These are phyloP conservation scores for Diaporthe sp. DNA, from an alignment of 2,329 filamentous ascomycete species.

Conservation along the genomic window DNA sequence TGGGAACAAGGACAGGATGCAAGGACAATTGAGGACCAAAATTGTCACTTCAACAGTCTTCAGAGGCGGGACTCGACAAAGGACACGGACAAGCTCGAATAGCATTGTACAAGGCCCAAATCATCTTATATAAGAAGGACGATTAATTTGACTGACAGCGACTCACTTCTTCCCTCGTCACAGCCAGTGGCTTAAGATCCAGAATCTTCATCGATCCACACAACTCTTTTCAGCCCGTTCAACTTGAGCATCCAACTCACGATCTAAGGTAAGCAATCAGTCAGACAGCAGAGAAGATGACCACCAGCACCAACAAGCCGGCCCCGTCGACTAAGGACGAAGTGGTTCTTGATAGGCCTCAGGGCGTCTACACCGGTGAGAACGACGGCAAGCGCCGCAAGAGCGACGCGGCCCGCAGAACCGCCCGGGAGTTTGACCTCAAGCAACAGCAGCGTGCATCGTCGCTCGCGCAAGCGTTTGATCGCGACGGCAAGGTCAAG, in stretches of 20 bases:
- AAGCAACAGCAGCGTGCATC: not conserved
- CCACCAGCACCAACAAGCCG: not conserved
- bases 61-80: not conserved
- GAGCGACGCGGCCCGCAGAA: not conserved
- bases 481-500: not conserved
- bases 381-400: not conserved
- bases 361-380: slow-evolving; percentile 16
- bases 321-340: not conserved
- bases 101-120: not conserved
- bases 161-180: not conserved
- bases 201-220: not conserved
- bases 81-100: not conserved
- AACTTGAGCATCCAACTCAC: not conserved
- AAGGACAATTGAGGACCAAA: not conserved
- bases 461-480: not conserved
- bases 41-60: not conserved
- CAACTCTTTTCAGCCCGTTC: not conserved
- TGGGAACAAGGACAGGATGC: not conserved
- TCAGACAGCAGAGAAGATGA: not conserved
- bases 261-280: not conserved
- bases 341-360: not conserved
- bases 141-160: not conserved
- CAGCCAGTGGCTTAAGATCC: not conserved
- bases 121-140: not conserved
- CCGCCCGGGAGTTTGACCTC: not conserved